Evolutionary conservation across 495 filamentous ascomycete genomes (phyloP), one percentile per base, ranked within the genome.

Genomic region (Aspergillus indologenus): DNA sequence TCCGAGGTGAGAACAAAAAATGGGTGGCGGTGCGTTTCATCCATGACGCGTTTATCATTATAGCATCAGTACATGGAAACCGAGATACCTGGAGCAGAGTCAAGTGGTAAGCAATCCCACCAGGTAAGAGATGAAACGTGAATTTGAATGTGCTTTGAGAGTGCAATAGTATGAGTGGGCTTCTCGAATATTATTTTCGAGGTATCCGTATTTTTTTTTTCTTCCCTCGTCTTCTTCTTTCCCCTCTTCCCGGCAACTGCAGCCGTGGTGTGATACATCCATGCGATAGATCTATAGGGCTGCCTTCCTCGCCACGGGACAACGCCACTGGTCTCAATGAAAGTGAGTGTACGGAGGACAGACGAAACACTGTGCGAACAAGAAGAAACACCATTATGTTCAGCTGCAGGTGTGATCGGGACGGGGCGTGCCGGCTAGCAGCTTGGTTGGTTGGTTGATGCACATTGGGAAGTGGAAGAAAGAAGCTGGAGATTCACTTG

Each of bases 231-330:
- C n/a, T n/a, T n/a, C n/a, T n/a, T n/a, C n/a, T n/a, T n/a, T n/a
- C n/a, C n/a, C n/a, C n/a, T n/a, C 43, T 45, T 26, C 24, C 56
- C 58, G 0, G 20, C 29, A 40, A 15, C 22, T 31, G 29, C 48
- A 44, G 24, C 31, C 34, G 34, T 31, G 14, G 57, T 65, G 54
- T 62, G 63, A 65, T 55, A 60, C 12, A 61, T 65, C 63, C 44
- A 65, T 61, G 29, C 49, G 58, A 62, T 55, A 57, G 57, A 48
- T 65, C 57, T 29, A 53, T 54, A 44, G 42, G 34, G 42, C 19
- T 44, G 17, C 9, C 7, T 15, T 21, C 48, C 48, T 51, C 31
- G 48, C 48, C 48, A 51, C 48, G 18, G 48, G 48, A 51, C 34
- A 40, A 40, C 34, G 48, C 6, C 24, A 51, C 48, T 24, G 24